Conservation (phyloP, 2,329 filamentous ascomycete genomes). For the Fusarium burgessii region DNA sequence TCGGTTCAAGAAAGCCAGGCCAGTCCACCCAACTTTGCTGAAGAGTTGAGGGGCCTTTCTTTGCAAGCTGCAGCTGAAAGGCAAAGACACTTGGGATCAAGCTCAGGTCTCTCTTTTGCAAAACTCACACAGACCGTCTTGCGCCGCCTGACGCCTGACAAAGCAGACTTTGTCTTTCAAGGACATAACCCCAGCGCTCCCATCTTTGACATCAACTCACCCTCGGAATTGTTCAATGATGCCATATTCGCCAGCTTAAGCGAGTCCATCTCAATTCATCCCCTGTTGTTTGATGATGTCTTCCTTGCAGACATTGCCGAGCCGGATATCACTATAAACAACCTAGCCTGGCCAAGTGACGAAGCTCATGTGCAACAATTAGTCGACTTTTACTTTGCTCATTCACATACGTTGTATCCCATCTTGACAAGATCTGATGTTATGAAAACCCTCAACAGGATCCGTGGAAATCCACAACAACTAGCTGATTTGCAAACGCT, state of each 20-base stretch:
- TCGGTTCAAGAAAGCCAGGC: background rate
- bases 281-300: background rate
- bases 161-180: background rate
- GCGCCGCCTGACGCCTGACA: background rate
- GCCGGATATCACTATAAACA: background rate
- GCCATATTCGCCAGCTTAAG: background rate
- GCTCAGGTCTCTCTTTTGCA: background rate
- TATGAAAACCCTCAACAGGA: background rate
- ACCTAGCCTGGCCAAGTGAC: background rate
- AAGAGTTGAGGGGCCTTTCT: background rate
- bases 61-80: background rate
- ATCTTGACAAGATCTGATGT: background rate
- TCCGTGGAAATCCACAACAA: background rate
- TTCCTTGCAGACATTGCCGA: background rate
- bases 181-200: background rate
- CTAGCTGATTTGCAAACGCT: background rate
- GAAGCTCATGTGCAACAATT: background rate
- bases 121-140: background rate
- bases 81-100: background rate
- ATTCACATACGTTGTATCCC: background rate
- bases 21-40: background rate
- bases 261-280: background rate
- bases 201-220: background rate
- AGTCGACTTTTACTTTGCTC: background rate
- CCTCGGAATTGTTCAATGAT: background rate